Evolutionary conservation across 352 stramenopile species (phyloP).

Genomic region (Lagenidium giganteum): DNA sequence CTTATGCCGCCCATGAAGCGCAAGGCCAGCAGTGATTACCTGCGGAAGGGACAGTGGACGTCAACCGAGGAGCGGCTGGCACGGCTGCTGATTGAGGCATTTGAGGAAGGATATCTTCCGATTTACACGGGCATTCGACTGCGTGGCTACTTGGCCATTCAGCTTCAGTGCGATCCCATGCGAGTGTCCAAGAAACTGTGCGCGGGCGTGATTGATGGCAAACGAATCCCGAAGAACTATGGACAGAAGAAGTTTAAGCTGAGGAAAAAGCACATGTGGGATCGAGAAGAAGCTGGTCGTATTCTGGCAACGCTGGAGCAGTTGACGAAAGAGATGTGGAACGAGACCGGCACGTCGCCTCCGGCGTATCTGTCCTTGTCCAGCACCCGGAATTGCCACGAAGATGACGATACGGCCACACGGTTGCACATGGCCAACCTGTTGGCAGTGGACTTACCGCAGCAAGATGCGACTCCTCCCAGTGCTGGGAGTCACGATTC

Average conservation of each 20-base stretch:
- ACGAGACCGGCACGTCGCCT: constrained; percentile 37
- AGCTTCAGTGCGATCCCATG: constrained; percentile 80
- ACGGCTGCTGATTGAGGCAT: constrained; percentile 55
- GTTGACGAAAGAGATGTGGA: constrained; percentile 52
- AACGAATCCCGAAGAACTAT: constrained; percentile 70
- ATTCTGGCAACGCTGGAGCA: constrained; percentile 40
- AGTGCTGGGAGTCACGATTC: background rate
- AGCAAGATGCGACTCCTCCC: background rate
- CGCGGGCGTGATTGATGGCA: constrained; percentile 59
- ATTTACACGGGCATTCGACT: constrained; percentile 73
- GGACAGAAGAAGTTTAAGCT: constrained; percentile 77
- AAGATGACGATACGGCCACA: no score
- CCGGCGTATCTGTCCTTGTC: constrained; percentile 61
- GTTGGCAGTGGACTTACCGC: background rate
- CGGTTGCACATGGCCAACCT: no score
- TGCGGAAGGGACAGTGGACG: constrained; percentile 76
- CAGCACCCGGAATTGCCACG: constrained; percentile 45
- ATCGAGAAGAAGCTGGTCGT: constrained; percentile 35
- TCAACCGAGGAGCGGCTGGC: constrained; percentile 57
- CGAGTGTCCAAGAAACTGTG: constrained; percentile 80
- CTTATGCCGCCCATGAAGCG: constrained; percentile 20
- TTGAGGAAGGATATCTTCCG: constrained; percentile 65
- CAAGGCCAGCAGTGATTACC: constrained; percentile 58
- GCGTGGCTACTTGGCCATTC: constrained; percentile 67
- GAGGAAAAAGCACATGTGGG: constrained; percentile 49